Percentiles rank a stretch among this genome's conserved stretches.
These are phyloP conservation scores for Xylaria acuta DNA, from an alignment of 495 filamentous ascomycete species.

Conservation along the genomic window DNA sequence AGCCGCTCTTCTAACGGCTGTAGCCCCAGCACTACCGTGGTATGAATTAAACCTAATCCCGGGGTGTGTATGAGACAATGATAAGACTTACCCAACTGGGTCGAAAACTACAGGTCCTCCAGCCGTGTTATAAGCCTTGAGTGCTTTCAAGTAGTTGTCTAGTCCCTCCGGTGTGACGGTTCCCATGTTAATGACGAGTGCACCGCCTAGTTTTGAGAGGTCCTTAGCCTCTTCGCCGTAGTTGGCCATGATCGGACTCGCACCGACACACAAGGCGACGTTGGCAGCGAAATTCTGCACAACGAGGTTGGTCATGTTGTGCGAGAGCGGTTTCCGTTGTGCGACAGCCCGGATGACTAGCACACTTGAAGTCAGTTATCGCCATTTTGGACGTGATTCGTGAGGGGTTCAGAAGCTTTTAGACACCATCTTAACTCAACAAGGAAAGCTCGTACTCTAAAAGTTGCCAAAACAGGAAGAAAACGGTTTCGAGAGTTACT, in stretches of 20 bases:
- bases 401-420: too few relatives aligned
- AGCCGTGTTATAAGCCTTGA: slow-evolving; percentile 77
- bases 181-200: slow-evolving; percentile 94
- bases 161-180: slow-evolving; percentile 77
- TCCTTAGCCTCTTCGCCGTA: slow-evolving; percentile 84
- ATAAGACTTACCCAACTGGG: slow-evolving; percentile 71
- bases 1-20: slow-evolving; percentile 70
- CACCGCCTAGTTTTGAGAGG: slow-evolving; percentile 67
- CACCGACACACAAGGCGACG: slow-evolving; percentile 81
- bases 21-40: slow-evolving; percentile 70
- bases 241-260: slow-evolving; percentile 93
- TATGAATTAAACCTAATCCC: background rate
- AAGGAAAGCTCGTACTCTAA: too few relatives aligned
- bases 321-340: slow-evolving; percentile 73
- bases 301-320: slow-evolving; percentile 95
- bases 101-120: slow-evolving; percentile 83
- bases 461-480: too few relatives aligned
- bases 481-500: too few relatives aligned
- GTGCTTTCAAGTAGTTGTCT: slow-evolving; percentile 63
- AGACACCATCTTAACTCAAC: too few relatives aligned
- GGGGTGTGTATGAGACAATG: background rate
- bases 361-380: too few relatives aligned
- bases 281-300: slow-evolving; percentile 95
- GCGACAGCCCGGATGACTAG: slow-evolving; percentile 68
- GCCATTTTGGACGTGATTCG: too few relatives aligned